Percentiles rank a stretch among this genome's conserved stretches.
Conservation (phyloP, 2,329 filamentous ascomycete genomes). For the Pyricularia grisea region DNA sequence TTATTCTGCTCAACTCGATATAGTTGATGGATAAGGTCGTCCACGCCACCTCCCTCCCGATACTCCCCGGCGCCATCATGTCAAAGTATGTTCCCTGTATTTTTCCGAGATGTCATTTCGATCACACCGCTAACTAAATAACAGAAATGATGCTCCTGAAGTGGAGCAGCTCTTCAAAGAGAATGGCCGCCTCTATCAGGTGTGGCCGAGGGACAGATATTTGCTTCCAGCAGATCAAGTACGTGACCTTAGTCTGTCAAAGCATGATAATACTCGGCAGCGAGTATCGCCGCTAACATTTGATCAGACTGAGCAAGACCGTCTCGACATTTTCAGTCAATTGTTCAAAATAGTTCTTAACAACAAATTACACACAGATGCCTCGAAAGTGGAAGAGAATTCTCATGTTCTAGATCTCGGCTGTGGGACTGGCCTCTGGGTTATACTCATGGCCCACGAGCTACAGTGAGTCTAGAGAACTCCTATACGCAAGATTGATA, state of each 20-base stretch:
- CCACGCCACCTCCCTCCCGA: neutral
- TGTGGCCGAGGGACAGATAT: neutral
- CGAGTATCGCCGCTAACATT: neutral
- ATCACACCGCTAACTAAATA: neutral
- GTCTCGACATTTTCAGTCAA: neutral
- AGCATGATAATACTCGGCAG: neutral
- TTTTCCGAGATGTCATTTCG: neutral
- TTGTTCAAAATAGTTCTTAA: neutral
- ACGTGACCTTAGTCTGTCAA: neutral
- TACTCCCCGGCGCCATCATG: neutral
- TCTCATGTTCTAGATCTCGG: conserved; percentile 3
- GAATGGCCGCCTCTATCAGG: neutral
- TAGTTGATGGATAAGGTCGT: neutral
- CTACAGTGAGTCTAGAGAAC: neutral
- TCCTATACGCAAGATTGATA: neutral
- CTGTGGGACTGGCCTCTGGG: conserved; percentile 4
- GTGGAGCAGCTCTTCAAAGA: conserved; percentile 1
- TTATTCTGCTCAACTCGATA: neutral
- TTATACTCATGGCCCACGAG: neutral
- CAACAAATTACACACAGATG: neutral
- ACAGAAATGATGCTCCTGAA: neutral
- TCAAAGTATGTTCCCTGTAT: neutral
- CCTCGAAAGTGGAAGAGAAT: neutral
- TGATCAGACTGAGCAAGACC: conserved; percentile 1
- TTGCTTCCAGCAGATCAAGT: conserved; percentile 3